Conservation (phyloP, 176 grass and related monocot genomes). For the Hordeum vulgare region MorexV3_pseudomolecules_assembly NC_058520.1:544814366-544814865, state of each 20-base stretch:
- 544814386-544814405: background rate
- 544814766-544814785: constrained; percentile 14
- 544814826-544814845: background rate
- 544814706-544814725: background rate
- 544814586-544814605: constrained; percentile 40
- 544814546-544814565: background rate
- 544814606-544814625: constrained; percentile 32
- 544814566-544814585: constrained; percentile 4
- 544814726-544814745: background rate
- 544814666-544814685: background rate
- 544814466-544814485: constrained; percentile 11
- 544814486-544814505: background rate
- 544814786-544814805: background rate
- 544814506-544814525: background rate
- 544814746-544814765: background rate
- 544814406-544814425: constrained; percentile 4
- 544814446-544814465: constrained; percentile 21
- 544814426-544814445: constrained; percentile 42
- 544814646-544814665: background rate
- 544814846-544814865: background rate
- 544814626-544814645: constrained; percentile 40
- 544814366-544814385: constrained; percentile 18
- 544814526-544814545: background rate
- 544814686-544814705: background rate
- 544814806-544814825: constrained; percentile 15